Base-by-base conservation (phyloP, 2,329 filamentous ascomycete genomes). In the Penicillium freii region DNA sequence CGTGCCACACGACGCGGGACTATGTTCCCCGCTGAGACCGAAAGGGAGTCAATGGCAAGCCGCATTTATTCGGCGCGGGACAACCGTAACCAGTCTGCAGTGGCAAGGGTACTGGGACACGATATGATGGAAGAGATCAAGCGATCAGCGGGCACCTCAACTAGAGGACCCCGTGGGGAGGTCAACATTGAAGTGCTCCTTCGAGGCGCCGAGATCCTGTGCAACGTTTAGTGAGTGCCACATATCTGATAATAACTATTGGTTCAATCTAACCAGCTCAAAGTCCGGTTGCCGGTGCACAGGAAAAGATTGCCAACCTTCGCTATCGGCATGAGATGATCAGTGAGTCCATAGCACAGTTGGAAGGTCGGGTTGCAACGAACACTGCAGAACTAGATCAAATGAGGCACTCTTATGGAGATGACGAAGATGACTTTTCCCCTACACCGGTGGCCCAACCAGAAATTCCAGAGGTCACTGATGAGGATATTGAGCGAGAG, bases 171-270 rank as follows among this genome's bases (percentile, higher is more conserved):
- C 48, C 79, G 79, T 31, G 88, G 87, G 10, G 91, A 95, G 25
- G 82, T 97, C 2, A 91, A 97, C 73, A 87, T 97, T 3, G 90
- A 96, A 68, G 82, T 96, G 1, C 77, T 99, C 31, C 81, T 99
- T 23, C 82, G 84, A 52, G 92, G 93, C 0, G 93, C 92, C 0
- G 92, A 97, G 79, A 96, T 92, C 79, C 82, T 97, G 31, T 92
- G 92, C 66, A 84, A 84, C 44, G 92, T 97, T 29, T 97, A 97
- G 83, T 86, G 74, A 60, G 46, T 44, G n/a, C n/a, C 6, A 42
- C 23, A 46, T 38, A 13, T 52, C 33, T 6, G 11, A 38, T 17
- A 34, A 54, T 36, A 43, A 15, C 11, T 15, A 1, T 21, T 29
- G 17, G 23, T 21, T 51, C 59, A 69, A 59, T 65, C 62, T 47